Evolutionary conservation across 2,329 filamentous ascomycete genomes (phyloP).

Genomic region (Alternaria dauci): DNA sequence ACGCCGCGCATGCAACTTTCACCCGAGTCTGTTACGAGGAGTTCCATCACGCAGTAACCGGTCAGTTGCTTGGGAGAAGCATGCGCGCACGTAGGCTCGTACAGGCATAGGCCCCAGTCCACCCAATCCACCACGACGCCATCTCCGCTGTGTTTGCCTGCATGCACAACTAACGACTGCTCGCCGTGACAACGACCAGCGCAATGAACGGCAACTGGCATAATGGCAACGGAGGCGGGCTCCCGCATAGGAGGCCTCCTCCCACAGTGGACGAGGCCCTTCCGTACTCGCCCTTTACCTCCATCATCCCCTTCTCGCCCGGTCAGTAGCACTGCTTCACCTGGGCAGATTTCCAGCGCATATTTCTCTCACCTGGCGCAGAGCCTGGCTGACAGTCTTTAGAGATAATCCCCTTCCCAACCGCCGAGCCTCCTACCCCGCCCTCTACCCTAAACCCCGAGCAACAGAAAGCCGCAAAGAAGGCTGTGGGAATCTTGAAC

Average conservation of each 20-base stretch:
- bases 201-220: slow-evolving; percentile 46
- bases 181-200: slow-evolving; percentile 10
- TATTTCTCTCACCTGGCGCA: slow-evolving; percentile 21
- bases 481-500: slow-evolving; percentile 73
- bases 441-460: slow-evolving; percentile 48
- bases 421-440: slow-evolving; percentile 52
- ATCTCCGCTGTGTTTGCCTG: slow-evolving; percentile 6
- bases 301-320: slow-evolving; percentile 79
- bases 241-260: slow-evolving; percentile 51
- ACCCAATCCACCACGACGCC: slow-evolving; percentile 2
- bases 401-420: slow-evolving; percentile 59
- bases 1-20: slow-evolving; percentile 6
- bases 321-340: slow-evolving; percentile 60
- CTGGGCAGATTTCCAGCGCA: slow-evolving; percentile 9
- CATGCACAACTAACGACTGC: slow-evolving; percentile 4
- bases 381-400: slow-evolving; percentile 31
- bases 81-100: slow-evolving; percentile 26
- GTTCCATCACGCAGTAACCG: neutral
- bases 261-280: slow-evolving; percentile 75
- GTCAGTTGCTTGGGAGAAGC: neutral
- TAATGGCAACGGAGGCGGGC: slow-evolving; percentile 43
- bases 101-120: slow-evolving; percentile 14
- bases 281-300: slow-evolving; percentile 83
- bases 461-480: slow-evolving; percentile 61
- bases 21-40: neutral